A percentile compares a stretch with the other conserved stretches of the same genome.
Evolutionary conservation across 1,284 basidiomycete genomes (phyloP).

Genomic region (Ceratobasidium sp.): DNA sequence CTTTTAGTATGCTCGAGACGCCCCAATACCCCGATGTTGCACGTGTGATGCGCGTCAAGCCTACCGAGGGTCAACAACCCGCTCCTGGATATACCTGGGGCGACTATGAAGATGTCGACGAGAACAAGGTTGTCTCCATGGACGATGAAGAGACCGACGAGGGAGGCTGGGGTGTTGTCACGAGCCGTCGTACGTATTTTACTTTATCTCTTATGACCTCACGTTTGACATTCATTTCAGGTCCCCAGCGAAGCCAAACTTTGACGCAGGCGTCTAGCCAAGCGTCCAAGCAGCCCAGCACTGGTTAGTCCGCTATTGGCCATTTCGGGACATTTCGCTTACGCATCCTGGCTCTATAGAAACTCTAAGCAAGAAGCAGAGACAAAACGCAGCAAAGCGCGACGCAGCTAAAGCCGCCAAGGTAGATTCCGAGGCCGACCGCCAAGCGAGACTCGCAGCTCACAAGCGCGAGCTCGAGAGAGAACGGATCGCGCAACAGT

Average conservation of each 20-base stretch:
- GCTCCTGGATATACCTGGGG: conserved; percentile 77
- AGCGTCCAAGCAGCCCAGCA: conserved; percentile 39
- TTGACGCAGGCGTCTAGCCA: conserved; percentile 42
- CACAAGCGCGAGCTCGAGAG: conserved; percentile 74
- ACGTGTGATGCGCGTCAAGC: conserved; percentile 74
- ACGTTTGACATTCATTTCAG: conserved; percentile 14
- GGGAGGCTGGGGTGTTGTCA: conserved; percentile 78
- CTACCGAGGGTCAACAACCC: conserved; percentile 68
- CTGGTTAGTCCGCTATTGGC: conserved; percentile 50
- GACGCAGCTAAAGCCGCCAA: conserved; percentile 71
- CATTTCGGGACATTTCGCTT: conserved; percentile 46
- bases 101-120: conserved; percentile 75
- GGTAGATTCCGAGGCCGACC: conserved; percentile 67
- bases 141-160: conserved; percentile 71
- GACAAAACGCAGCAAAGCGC: conserved; percentile 73
- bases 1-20: conserved; percentile 70
- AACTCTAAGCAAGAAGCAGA: conserved; percentile 71
- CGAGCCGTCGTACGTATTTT: conserved; percentile 61
- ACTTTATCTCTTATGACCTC: conserved; percentile 58
- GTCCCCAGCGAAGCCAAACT: conserved; percentile 30
- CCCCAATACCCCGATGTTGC: conserved; percentile 68
- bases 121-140: conserved; percentile 60
- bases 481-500: conserved; percentile 67
- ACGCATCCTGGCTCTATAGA: conserved; percentile 56
- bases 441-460: conserved; percentile 65